These are phyloP conservation scores for Colletotrichum sp. DNA, from an alignment of 2,329 filamentous ascomycete species.

Conservation along the genomic window DNA sequence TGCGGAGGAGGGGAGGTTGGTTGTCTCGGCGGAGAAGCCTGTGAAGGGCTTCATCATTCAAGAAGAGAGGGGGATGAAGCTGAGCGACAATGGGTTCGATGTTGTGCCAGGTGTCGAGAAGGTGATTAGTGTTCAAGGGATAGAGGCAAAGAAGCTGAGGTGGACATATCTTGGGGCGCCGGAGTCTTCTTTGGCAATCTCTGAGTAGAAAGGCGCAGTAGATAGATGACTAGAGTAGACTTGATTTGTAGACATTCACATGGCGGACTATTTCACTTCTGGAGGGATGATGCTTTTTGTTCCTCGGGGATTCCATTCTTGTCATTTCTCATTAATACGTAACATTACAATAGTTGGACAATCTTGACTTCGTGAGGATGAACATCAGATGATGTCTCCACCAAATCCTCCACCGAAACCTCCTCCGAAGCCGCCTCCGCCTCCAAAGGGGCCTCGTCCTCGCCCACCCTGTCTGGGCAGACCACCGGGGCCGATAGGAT, in stretches of 20 bases:
- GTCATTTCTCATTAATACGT: slow-evolving; percentile 15
- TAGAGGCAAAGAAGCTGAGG: slow-evolving; percentile 2
- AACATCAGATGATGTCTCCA: slow-evolving; percentile 24
- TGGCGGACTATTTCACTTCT: not conserved
- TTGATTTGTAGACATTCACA: not conserved
- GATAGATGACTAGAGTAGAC: not conserved
- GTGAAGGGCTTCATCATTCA: slow-evolving; percentile 63
- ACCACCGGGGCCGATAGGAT: slow-evolving; percentile 78
- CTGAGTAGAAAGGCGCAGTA: not conserved
- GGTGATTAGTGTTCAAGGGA: slow-evolving; percentile 16
- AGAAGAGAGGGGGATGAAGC: slow-evolving; percentile 45
- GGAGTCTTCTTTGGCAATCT: not conserved
- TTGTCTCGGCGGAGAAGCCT: slow-evolving; percentile 45
- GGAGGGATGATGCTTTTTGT: accelerated
- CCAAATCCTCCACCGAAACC: slow-evolving; percentile 39
- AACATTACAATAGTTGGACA: not conserved
- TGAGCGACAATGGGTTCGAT: slow-evolving; percentile 65
- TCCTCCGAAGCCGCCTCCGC: slow-evolving; percentile 33
- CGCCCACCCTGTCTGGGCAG: slow-evolving; percentile 47
- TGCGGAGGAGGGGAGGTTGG: slow-evolving; percentile 26
- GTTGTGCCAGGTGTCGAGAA: slow-evolving; percentile 52
- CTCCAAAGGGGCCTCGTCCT: slow-evolving; percentile 43
- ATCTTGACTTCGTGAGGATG: not conserved
- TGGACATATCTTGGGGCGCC: slow-evolving; percentile 24
- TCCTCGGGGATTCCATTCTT: not conserved